Base-by-base conservation (phyloP, 805 yeast species). In the Ogataea salicorniae region DNA sequence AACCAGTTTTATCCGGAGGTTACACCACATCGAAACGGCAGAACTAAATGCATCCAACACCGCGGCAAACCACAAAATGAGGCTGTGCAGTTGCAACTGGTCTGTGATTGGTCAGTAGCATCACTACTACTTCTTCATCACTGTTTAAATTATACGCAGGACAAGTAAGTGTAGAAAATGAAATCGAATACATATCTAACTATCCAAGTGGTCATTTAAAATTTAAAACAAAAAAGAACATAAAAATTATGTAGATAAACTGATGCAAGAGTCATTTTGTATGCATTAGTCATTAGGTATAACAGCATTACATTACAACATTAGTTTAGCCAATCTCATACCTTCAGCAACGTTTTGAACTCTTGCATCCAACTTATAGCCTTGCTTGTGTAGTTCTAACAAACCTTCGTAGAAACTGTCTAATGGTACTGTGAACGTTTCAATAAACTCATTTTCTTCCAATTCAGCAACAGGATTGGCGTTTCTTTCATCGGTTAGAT, bases 381-480 rank as follows among this genome's bases (percentile, higher is more conserved):
- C 96, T 64, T 87, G 75, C 2, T 64, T 56, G 23, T 72, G 77
- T 17, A 90, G 66, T 29, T 70, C 62, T 8, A 67, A 67, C 62
- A 92, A 63, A 26, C 71, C 76, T 23, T 72, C 74, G 6, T 83
- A 80, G 41, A 92, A 74, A 16, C 72, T 64, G 15, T 68, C 66
- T 54, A 90, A 65, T 14, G 91, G 89, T 39, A 85, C 80, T 1
- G 80, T 73, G 62, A 92, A 87, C n/a, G 88, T 82, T 58, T 90
- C 97, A 44, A 92, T 94, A 63, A 86, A 92, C 69, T 92, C 99
- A 51, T 83, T 85, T 6, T 89, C 97, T 68, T 94, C 97, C 52
- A 94, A 72, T 52, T 85, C 75, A 2, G 95, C 79, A 47, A 70
- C 61, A 1, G 97, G 97, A 51, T 81, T 70, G 50, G 66, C 55